Base-by-base conservation (phyloP, 148 eudicot species). In the Cornus suecica region DNA sequence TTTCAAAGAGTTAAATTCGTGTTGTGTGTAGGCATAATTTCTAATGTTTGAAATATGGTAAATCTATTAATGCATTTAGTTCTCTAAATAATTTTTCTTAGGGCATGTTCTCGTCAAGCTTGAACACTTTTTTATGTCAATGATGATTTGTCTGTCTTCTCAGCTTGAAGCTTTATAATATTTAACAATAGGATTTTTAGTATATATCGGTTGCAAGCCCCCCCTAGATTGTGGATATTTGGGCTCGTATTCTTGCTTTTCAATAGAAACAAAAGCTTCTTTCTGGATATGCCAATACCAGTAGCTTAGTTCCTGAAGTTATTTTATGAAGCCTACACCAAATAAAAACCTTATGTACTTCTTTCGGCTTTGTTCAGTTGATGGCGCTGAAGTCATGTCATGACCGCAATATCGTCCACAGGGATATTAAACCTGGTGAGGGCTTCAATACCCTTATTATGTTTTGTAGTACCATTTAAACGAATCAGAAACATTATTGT, bases 401-500 rank as follows among this genome's bases (percentile, higher is more conserved):
- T 75, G 93, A 88, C 62, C 97, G 97, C 51, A 91, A 92, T 79
- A 88, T 95, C 84, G 90, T 97, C 83, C 99, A 95, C 80, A 91
- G 99, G 84, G 99, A 95, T 84, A 87, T 95, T 67, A 95, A 95
- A 86, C 99, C 99, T 86, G 99, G 99, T 95, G 80, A 91, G 96
- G 24, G 66, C 68, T 37, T 69, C 62, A 26, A 65, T 70, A 31
- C 62, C 15, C 45, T 8, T 66, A 69, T 29, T 23, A 34, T 29
- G 23, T n/a, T 54, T 8, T 30, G 29, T 26, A 20, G 0, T 14
- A 42, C 54, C 63, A 54, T 66, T 20, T 25, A 31, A 24, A 60
- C 45, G n/a, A 34, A 37, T 76, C 5, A 23, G 67, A 65, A 58
- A 11, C 8, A 61, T 45, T 65, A 15, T 51, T 65, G 29, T 48